Base-by-base conservation (phyloP, 2,329 filamentous ascomycete species). In the Penicillium oxalicum region DNA sequence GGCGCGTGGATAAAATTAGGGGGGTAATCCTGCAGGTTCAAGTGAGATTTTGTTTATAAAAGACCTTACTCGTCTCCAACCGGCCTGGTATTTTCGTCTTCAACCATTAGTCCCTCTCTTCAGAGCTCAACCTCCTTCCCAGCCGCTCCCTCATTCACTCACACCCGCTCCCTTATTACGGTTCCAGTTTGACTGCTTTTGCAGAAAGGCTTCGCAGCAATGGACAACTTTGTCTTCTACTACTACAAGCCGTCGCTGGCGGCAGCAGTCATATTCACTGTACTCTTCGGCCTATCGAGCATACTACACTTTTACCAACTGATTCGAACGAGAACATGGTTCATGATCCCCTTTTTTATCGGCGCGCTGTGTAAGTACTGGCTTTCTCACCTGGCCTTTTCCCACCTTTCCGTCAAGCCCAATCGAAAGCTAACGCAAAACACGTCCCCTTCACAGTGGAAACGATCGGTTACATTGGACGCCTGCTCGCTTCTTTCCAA, bases 381-480 rank as follows among this genome's bases (percentile, higher is more conserved):
- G 18, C 18, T 18, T 2, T 18, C 18, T 18, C 18, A 18, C 18
- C 18, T 18, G 18, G 18, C 2, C 18, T 18, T 18, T 18, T 18
- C 18, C 18, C 18, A 18, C 18, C 18, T 18, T 18, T 2, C 18
- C 18, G 18, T 18, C 18, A 18, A 18, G 1, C 18, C 18, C 18
- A 18, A 18, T 18, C 18, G 18, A 18, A 18, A 18, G 18, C 18
- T 18, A 18, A 18, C 2, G 18, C 18, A 1, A 12, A 12, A 37
- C 5, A 9, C 25, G 4, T n/a, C n/a, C 4, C 9, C 26, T 38
- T 39, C 2, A 24, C 33, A 78, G 76, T 79, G 59, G 76, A 81
- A 56, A 61, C 66, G 0, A 65, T 80, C 18, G 79, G 78, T 12
- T 81, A 80, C 55, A 59, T 77, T 35, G 76, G 73, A 9, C 74